Conservation (phyloP, 345 rosid genomes). For the Gossypium mustelinum region DNA sequence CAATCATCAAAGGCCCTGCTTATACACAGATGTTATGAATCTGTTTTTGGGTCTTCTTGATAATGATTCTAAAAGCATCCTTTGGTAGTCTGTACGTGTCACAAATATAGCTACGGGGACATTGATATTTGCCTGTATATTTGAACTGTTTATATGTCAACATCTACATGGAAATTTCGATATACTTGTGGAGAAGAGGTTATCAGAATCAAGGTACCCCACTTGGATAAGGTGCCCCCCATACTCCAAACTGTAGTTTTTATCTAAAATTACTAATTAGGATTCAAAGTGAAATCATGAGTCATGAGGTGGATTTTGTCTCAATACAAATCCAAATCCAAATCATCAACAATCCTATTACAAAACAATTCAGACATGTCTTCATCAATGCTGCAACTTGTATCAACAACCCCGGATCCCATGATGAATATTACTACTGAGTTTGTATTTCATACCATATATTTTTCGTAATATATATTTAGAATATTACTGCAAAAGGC, state of each 20-base stretch:
- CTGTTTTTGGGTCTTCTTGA: background rate
- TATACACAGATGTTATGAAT: background rate
- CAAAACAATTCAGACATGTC: background rate
- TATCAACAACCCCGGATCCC: background rate
- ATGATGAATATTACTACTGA: background rate
- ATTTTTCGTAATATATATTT: too few species aligned
- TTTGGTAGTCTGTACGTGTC: background rate
- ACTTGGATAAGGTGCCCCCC: slow-evolving; percentile 14
- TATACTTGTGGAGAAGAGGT: slow-evolving; percentile 11
- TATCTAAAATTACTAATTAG: slow-evolving; percentile 16
- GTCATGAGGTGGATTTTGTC: slow-evolving; percentile 15
- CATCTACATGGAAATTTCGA: slow-evolving; percentile 13
- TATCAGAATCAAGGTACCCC: slow-evolving; percentile 8
- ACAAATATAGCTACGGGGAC: slow-evolving; percentile 5
- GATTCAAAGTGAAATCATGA: slow-evolving; percentile 22
- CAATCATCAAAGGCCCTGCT: background rate
- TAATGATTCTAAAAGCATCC: slow-evolving; percentile 5
- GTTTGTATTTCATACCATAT: too few species aligned
- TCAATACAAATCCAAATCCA: slow-evolving; percentile 12
- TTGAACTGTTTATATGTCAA: slow-evolving; percentile 21
- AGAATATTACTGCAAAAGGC: background rate
- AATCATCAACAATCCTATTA: slow-evolving; percentile 13
- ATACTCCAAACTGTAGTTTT: slow-evolving; percentile 5
- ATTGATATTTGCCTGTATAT: background rate
- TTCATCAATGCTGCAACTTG: background rate